Conservation (phyloP, 108 stramenopile genomes). For the Thalassiosira profunda region DNA sequence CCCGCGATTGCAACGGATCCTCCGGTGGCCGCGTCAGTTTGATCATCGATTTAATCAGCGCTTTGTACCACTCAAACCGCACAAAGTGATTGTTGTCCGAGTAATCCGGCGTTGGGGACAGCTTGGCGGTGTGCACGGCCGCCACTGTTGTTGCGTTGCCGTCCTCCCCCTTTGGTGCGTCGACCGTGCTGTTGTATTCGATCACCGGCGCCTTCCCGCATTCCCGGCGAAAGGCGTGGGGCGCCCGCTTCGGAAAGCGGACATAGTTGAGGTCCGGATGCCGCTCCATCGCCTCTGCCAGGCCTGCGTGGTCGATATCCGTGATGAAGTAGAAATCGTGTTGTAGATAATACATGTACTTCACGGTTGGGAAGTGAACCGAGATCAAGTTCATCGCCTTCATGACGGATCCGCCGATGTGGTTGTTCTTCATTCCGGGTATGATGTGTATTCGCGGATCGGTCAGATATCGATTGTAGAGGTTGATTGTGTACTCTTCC, state of each 20-base stretch:
- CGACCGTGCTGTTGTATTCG: neutral
- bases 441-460: conserved; percentile 12
- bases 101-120: conserved; percentile 12
- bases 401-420: conserved; percentile 30
- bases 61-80: conserved; percentile 31
- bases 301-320: conserved; percentile 14
- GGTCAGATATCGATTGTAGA: conserved; percentile 1
- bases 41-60: conserved; percentile 1
- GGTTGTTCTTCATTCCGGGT: conserved; percentile 14
- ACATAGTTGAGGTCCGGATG: conserved; percentile 20
- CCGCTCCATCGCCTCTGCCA: conserved; percentile 13
- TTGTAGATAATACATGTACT: conserved; percentile 30
- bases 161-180: neutral
- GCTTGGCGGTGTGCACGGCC: neutral
- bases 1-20: conserved; percentile 6
- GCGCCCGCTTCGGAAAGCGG: neutral
- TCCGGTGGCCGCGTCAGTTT: conserved; percentile 12
- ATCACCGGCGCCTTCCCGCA: conserved; percentile 11
- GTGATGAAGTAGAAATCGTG: conserved; percentile 32
- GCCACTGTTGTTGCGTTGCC: neutral
- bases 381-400: conserved; percentile 25
- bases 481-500: conserved; percentile 12
- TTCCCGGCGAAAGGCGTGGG: neutral
- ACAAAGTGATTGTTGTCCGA: conserved; percentile 34
- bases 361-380: conserved; percentile 1